phyloP scores from a whole-genome alignment of 306 rosid species.

The Fragaria nilgerrensis region DNA sequence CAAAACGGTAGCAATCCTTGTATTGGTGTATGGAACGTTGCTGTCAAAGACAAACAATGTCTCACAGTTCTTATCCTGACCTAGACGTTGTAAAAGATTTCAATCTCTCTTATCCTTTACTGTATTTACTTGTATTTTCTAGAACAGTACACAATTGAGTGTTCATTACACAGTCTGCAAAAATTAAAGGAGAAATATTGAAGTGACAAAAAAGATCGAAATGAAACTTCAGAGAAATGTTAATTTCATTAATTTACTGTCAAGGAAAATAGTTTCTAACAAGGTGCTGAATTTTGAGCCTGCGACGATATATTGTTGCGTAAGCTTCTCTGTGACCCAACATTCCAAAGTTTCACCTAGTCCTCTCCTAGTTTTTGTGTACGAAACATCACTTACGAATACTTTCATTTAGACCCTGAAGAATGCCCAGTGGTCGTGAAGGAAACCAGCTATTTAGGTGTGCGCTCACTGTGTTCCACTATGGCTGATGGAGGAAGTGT shows the following conservation, averaged over 20 bases:
- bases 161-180: constrained; percentile 15
- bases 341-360: constrained; percentile 1
- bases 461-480: constrained; percentile 51
- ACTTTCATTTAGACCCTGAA: constrained; percentile 20
- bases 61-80: background rate
- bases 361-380: background rate
- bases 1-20: background rate
- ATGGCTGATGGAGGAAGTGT: constrained; percentile 88
- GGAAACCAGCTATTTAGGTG: constrained; percentile 35
- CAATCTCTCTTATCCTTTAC: constrained; percentile 8
- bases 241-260: constrained; percentile 10
- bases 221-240: background rate
- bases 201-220: background rate
- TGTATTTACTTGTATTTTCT: background rate
- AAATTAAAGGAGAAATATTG: constrained; percentile 9
- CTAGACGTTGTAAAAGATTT: background rate
- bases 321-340: constrained; percentile 8
- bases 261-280: constrained; percentile 8
- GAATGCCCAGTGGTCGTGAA: constrained; percentile 10
- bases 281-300: background rate
- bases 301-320: background rate
- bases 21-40: background rate
- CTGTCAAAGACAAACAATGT: background rate
- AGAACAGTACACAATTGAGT: background rate
- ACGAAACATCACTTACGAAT: background rate